Conservation (phyloP, 2,329 filamentous ascomycete species). For the Escovopsis sp. region DNA sequence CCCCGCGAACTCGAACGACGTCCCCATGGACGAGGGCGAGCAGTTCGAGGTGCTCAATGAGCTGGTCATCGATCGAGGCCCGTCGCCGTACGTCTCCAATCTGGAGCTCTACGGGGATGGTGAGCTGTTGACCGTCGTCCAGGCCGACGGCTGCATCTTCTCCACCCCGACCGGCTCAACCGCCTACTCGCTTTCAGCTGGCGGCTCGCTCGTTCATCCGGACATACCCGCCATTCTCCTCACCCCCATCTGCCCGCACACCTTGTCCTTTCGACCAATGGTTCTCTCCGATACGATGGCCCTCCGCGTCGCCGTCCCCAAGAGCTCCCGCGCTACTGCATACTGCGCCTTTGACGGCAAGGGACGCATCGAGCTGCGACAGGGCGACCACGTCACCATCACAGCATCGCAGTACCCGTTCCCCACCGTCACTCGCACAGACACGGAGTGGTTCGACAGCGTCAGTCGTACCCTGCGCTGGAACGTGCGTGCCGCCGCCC, state of each 20-base stretch:
- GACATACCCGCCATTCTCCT: conserved; percentile 94
- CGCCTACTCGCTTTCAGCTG: conserved; percentile 90
- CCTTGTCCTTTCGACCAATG: conserved; percentile 94
- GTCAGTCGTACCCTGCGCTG: conserved; percentile 83
- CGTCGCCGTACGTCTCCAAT: conserved; percentile 92
- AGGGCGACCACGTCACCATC: conserved; percentile 92
- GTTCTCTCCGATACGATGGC: conserved; percentile 90
- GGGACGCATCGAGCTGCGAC: conserved; percentile 79
- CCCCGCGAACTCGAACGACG: neutral
- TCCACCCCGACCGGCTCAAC: conserved; percentile 91
- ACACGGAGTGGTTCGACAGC: conserved; percentile 92
- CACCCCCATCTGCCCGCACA: conserved; percentile 95
- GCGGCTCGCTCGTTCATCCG: conserved; percentile 87
- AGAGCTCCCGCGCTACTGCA: conserved; percentile 74
- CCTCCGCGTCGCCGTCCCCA: conserved; percentile 75
- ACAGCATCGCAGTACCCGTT: conserved; percentile 94
- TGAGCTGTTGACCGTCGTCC: conserved; percentile 85
- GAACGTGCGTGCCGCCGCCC: conserved; percentile 85
- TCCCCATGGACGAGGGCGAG: conserved; percentile 69
- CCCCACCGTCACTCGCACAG: conserved; percentile 81
- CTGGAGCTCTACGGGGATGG: conserved; percentile 93
- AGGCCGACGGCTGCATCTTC: conserved; percentile 96
- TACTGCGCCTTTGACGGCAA: conserved; percentile 98
- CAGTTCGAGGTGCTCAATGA: conserved; percentile 98
- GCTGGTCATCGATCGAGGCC: conserved; percentile 92